A percentile compares a stretch with the other conserved stretches of the same genome.
Evolutionary conservation across 495 filamentous ascomycete genomes (phyloP).

Genomic region (Pyronema omphalodes): DNA sequence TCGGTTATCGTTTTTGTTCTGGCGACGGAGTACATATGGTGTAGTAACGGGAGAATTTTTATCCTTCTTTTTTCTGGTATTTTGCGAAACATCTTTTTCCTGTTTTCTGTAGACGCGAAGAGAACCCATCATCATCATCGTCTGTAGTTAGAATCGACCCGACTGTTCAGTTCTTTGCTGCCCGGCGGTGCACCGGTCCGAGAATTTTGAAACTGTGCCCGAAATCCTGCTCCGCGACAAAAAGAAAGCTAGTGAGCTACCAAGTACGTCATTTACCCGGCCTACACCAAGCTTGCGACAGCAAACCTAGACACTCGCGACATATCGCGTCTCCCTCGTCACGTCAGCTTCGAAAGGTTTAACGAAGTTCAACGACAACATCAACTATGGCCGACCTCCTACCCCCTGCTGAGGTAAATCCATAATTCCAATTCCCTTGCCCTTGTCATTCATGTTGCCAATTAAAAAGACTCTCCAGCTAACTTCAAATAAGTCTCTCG

Average conservation of each 20-base stretch:
- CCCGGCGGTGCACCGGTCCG: too few species aligned
- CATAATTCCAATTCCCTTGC: neutral
- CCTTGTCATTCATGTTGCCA: neutral
- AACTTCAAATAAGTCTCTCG: constrained; percentile 21
- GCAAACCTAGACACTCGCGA: too few species aligned
- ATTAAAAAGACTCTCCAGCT: constrained; percentile 16
- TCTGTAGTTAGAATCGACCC: constrained; percentile 1
- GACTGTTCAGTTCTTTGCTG: too few species aligned
- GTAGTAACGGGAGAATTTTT: neutral
- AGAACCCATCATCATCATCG: neutral
- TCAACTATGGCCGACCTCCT: neutral
- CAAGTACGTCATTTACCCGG: too few species aligned
- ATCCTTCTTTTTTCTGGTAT: neutral
- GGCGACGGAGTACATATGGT: constrained; percentile 7
- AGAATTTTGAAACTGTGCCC: too few species aligned
- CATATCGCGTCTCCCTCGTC: neutral
- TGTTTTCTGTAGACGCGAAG: neutral
- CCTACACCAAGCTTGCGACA: too few species aligned
- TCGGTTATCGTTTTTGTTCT: constrained; percentile 2
- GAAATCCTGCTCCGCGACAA: too few species aligned
- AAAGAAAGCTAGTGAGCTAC: too few species aligned
- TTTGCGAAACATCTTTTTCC: neutral
- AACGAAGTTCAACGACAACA: neutral
- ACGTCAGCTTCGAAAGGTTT: too few species aligned
- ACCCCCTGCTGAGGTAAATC: constrained; percentile 7